Conservation (phyloP, 768 basidiomycete genomes). For the Lactarius akahatsu region DNA sequence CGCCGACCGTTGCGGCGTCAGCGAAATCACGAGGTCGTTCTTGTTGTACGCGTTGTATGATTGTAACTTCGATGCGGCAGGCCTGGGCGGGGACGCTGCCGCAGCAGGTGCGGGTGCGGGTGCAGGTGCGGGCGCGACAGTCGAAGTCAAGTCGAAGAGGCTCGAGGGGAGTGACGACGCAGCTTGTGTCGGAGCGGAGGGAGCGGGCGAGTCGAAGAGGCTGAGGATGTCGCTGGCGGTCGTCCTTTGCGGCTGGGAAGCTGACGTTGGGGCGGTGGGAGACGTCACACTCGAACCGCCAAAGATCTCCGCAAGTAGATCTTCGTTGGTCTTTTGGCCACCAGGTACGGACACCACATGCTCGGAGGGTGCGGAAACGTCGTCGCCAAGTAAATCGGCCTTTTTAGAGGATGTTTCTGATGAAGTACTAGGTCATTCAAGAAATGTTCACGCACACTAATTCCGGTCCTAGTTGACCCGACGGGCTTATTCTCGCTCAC, state of each 20-base stretch:
- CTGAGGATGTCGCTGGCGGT: constrained; percentile 89
- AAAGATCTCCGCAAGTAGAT: constrained; percentile 91
- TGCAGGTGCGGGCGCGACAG: constrained; percentile 28
- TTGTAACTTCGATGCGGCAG: constrained; percentile 53
- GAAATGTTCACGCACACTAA: constrained; percentile 50
- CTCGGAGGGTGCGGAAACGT: constrained; percentile 43
- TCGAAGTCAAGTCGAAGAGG: constrained; percentile 29
- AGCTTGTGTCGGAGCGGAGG: constrained; percentile 38
- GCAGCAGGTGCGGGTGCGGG: constrained; percentile 38
- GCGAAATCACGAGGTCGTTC: constrained; percentile 82
- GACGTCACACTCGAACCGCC: constrained; percentile 49
- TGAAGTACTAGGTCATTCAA: neutral
- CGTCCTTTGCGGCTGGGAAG: constrained; percentile 45
- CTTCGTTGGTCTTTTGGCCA: constrained; percentile 65
- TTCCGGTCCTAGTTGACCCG: constrained; percentile 77
- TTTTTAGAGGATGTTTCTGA: constrained; percentile 13
- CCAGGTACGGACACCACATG: constrained; percentile 43
- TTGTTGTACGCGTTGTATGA: constrained; percentile 90
- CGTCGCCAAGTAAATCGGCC: constrained; percentile 85
- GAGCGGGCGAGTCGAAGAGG: constrained; percentile 61
- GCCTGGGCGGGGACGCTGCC: constrained; percentile 35
- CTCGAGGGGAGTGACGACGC: constrained; percentile 30
- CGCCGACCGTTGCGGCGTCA: constrained; percentile 83
- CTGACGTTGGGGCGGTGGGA: constrained; percentile 37
- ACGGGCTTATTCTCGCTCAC: constrained; percentile 97